These are phyloP conservation scores for Coelastrella sp. DNA, from an alignment of 139 green algal species.

Conservation along the genomic window DNA sequence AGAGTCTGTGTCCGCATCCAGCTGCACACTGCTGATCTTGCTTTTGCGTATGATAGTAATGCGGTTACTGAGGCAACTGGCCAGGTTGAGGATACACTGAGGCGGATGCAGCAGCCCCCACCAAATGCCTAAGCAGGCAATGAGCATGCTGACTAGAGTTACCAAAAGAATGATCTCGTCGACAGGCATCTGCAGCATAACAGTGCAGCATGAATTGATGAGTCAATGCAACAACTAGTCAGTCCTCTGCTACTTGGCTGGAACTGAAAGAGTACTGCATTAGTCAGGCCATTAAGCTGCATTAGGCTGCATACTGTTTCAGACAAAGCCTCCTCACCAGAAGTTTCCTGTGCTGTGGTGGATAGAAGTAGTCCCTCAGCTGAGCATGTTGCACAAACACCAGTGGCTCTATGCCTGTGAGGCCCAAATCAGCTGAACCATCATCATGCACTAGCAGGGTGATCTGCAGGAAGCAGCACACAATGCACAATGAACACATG, in stretches of 20 bases:
- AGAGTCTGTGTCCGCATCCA: not conserved
- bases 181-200: constrained; percentile 28
- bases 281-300: too few relatives aligned
- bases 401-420: constrained; percentile 13
- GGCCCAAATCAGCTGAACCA: constrained; percentile 32
- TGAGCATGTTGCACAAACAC: constrained; percentile 24
- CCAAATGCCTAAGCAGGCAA: constrained; percentile 10
- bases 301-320: too few relatives aligned
- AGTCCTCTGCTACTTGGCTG: too few relatives aligned
- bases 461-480: not conserved
- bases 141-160: constrained; percentile 12
- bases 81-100: not conserved
- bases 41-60: not conserved
- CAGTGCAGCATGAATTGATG: too few relatives aligned
- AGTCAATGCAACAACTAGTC: too few relatives aligned
- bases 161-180: constrained; percentile 24
- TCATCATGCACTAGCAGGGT: constrained; percentile 11
- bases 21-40: not conserved
- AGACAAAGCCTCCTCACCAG: constrained; percentile 11
- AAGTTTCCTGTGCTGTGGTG: not conserved
- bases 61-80: not conserved
- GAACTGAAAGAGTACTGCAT: too few relatives aligned
- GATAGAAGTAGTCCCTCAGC: not conserved
- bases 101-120: constrained; percentile 4
- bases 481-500: too few relatives aligned